Evolutionary conservation across 1,284 basidiomycete genomes (phyloP).

Genomic region (Cryptococcus sp.): DNA sequence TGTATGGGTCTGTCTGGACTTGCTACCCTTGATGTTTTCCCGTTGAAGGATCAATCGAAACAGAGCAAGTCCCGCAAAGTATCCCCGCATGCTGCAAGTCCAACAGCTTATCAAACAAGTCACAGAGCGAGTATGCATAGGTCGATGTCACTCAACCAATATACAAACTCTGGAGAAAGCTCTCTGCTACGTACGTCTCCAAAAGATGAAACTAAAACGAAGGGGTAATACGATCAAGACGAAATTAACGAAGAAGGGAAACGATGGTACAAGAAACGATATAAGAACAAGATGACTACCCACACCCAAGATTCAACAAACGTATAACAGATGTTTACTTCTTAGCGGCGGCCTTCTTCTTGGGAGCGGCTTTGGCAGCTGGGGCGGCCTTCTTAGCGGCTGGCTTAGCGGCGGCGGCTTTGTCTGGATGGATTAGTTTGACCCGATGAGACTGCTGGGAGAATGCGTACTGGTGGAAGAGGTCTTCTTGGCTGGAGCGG

Average conservation of each 20-base stretch:
- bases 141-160: not conserved
- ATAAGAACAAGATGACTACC: not conserved
- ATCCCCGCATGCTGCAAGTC: too few relatives aligned
- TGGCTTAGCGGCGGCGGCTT: conserved; percentile 11
- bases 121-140: not conserved
- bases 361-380: conserved; percentile 49
- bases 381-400: conserved; percentile 26
- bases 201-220: conserved; percentile 16
- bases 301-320: not conserved
- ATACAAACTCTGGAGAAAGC: not conserved
- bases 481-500: conserved; percentile 18
- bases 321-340: conserved; percentile 10
- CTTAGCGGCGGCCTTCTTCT: conserved; percentile 37
- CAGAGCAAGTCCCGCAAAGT: too few relatives aligned
- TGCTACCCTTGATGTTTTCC: too few relatives aligned
- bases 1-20: too few relatives aligned
- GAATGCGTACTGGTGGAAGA: conserved; percentile 1
- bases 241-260: not conserved
- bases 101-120: not conserved
- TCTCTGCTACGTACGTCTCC: not conserved
- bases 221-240: conserved; percentile 2
- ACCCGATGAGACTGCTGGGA: not conserved
- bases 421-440: not conserved
- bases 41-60: too few relatives aligned
- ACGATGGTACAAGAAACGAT: not conserved